These are phyloP conservation scores for Hypoxylon cercidicola DNA, from an alignment of 495 filamentous ascomycete species.

Conservation along the genomic window DNA sequence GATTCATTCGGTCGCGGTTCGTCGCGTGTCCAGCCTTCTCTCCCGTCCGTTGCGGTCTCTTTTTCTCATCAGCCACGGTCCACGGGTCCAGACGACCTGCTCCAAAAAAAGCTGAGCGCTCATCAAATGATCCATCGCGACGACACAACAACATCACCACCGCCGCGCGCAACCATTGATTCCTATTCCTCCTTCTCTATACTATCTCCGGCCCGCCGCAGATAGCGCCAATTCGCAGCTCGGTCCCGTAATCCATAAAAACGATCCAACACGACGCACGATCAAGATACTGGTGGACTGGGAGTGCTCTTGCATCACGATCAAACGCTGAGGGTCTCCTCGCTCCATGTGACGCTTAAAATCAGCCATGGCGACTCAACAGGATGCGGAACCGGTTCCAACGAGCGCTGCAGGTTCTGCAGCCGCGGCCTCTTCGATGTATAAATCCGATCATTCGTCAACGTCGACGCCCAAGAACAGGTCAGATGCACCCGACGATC, in stretches of 20 bases:
- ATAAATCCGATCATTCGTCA: constrained; percentile 45
- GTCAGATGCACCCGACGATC: constrained; percentile 46
- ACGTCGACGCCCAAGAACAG: constrained; percentile 44
- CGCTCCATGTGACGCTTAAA: constrained; percentile 31
- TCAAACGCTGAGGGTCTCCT: constrained; percentile 15
- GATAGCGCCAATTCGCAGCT: constrained; percentile 30
- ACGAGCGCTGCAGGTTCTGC: constrained; percentile 36
- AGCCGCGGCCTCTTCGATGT: constrained; percentile 33
- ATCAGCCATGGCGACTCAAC: constrained; percentile 43
- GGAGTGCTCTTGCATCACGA: constrained; percentile 12
- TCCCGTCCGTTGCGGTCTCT: constrained; percentile 17
- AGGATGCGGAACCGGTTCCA: constrained; percentile 41
- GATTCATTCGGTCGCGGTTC: constrained; percentile 41
- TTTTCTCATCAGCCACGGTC: constrained; percentile 33
- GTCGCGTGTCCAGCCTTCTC: constrained; percentile 43
- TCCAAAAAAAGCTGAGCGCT: constrained; percentile 35
- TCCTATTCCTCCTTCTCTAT: neutral
- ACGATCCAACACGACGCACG: constrained; percentile 6
- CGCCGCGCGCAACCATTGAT: constrained; percentile 22
- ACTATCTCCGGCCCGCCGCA: constrained; percentile 4
- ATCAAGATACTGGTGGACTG: constrained; percentile 1
- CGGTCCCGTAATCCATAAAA: constrained; percentile 5
- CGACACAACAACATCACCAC: constrained; percentile 26
- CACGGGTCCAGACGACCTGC: constrained; percentile 15
- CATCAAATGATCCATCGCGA: constrained; percentile 29